Conservation (phyloP, 768 basidiomycete species). For the Serendipita sp. region DNA sequence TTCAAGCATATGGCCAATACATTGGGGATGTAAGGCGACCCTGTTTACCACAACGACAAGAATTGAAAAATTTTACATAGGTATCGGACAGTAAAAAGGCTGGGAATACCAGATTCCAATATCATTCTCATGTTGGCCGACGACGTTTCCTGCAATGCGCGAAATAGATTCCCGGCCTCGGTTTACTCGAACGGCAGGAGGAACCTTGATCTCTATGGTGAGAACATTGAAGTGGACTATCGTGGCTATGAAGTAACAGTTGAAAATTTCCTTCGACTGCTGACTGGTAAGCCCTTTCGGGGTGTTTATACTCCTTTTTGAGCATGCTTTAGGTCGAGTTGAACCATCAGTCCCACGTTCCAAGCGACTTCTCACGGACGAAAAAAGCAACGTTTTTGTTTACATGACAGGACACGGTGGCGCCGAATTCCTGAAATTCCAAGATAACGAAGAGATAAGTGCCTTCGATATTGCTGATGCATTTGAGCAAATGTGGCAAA, state of each 20-base stretch:
- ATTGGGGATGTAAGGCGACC: constrained; percentile 71
- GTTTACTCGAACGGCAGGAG: constrained; percentile 82
- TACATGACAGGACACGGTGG: constrained; percentile 99
- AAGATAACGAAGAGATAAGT: constrained; percentile 95
- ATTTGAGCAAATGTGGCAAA: constrained; percentile 97
- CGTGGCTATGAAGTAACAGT: constrained; percentile 96
- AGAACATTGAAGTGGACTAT: constrained; percentile 96
- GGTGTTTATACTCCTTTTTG: background rate
- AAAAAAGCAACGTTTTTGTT: constrained; percentile 82
- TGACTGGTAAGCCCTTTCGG: constrained; percentile 50
- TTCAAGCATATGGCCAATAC: constrained; percentile 96
- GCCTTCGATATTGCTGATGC: constrained; percentile 97
- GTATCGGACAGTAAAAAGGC: constrained; percentile 95
- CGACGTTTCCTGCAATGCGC: constrained; percentile 82
- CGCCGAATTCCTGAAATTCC: constrained; percentile 96
- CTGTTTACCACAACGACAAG: background rate
- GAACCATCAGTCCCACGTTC: constrained; percentile 74
- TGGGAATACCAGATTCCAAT: constrained; percentile 96
- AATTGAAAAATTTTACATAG: constrained; percentile 23
- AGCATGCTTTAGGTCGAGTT: constrained; percentile 48
- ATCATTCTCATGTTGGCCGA: constrained; percentile 99
- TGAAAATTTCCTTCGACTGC: constrained; percentile 80
- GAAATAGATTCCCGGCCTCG: constrained; percentile 81
- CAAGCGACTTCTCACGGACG: constrained; percentile 82
- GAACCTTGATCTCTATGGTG: constrained; percentile 80